phyloP scores from a whole-genome alignment of 805 yeast species.

The Candida ascalaphidarum region DNA sequence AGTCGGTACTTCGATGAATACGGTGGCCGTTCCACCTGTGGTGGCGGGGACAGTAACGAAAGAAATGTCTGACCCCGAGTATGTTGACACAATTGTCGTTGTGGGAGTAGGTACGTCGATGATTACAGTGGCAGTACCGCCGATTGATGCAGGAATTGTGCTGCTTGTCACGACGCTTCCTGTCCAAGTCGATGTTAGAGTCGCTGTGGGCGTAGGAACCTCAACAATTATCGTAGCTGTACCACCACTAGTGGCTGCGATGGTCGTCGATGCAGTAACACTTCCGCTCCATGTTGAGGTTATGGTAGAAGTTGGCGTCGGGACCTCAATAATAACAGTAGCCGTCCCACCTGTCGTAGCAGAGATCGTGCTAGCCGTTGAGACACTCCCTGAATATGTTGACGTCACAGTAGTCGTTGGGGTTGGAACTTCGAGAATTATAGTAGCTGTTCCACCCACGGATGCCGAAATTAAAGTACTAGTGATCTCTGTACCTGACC shows the following conservation, averaged over 20 bases:
- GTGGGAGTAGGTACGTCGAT: not conserved
- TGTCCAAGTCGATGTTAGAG: conserved; percentile 4
- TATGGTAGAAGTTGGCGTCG: conserved; percentile 5
- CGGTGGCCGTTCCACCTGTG: conserved; percentile 5
- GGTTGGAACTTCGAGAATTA: conserved; percentile 9
- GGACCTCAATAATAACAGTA: conserved; percentile 9
- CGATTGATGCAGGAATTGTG: not conserved
- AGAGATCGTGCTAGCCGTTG: conserved; percentile 8
- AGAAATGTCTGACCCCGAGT: conserved; percentile 2
- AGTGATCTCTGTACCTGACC: conserved; percentile 7
- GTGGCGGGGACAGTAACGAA: conserved; percentile 3
- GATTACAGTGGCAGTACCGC: not conserved
- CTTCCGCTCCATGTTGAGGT: conserved; percentile 8
- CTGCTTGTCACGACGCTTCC: not conserved
- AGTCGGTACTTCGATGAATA: conserved; percentile 6
- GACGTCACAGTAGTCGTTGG: conserved; percentile 7
- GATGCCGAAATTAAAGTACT: conserved; percentile 3
- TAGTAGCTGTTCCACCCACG: conserved; percentile 7
- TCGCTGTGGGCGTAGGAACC: conserved; percentile 6
- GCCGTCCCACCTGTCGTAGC: conserved; percentile 10
- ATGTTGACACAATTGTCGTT: conserved; percentile 1
- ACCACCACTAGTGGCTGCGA: conserved; percentile 5
- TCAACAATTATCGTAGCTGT: conserved; percentile 9
- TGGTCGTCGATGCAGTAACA: conserved; percentile 3
- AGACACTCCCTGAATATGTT: conserved; percentile 5